Conservation (phyloP, 441 rosid species). For the Pelargonium fulgidum region DNA sequence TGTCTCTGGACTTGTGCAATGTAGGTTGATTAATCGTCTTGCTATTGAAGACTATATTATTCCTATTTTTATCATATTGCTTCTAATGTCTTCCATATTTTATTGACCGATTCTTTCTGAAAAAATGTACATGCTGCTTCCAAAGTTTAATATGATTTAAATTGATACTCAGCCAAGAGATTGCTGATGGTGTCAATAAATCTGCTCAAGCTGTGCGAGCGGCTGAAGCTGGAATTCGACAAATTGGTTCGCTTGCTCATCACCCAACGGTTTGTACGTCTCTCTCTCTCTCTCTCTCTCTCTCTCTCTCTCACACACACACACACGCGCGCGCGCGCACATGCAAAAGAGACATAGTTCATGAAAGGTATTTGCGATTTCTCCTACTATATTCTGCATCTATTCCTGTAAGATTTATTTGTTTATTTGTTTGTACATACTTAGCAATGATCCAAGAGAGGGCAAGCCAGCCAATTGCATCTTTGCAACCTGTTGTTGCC, state of each 20-base stretch:
- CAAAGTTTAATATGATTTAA: constrained; percentile 5
- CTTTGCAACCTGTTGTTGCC: constrained; percentile 66
- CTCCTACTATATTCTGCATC: neutral
- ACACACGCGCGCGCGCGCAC: no score
- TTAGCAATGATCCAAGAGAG: constrained; percentile 90
- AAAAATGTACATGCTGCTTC: constrained; percentile 2
- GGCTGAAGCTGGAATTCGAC: constrained; percentile 80
- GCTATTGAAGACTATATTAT: no score
- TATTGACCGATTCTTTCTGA: no score
- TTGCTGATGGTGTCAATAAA: constrained; percentile 76
- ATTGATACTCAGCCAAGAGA: constrained; percentile 59
- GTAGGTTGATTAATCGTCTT: no score
- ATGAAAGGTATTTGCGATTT: no score
- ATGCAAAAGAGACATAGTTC: no score
- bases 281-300: neutral
- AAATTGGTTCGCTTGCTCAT: constrained; percentile 71
- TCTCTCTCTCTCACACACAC: no score
- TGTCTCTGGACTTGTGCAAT: no score
- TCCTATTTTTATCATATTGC: no score
- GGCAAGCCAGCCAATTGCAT: constrained; percentile 70
- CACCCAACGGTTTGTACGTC: constrained; percentile 66
- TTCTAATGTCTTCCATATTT: no score
- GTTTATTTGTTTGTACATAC: neutral
- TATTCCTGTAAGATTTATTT: constrained; percentile 10
- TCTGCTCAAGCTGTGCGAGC: constrained; percentile 85